A percentile compares a stretch with the other conserved stretches of the same genome.
Conservation (phyloP, 805 yeast species). For the Candida gorgasii region DNA sequence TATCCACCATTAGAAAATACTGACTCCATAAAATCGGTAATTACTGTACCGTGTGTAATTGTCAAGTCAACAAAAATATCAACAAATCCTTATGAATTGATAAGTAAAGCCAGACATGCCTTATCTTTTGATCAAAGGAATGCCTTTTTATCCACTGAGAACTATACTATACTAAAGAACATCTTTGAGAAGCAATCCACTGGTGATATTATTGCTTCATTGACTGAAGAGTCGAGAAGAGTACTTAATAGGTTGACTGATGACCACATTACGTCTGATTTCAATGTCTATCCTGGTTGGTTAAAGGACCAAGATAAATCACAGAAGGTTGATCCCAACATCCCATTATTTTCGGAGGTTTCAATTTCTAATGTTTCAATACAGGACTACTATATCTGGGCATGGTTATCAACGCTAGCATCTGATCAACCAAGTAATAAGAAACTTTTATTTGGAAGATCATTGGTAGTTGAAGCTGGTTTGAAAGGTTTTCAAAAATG, state of each 20-base stretch:
- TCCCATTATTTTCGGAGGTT: conserved; percentile 41
- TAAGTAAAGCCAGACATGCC: conserved; percentile 49
- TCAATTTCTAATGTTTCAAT: conserved; percentile 61
- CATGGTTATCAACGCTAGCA: conserved; percentile 80
- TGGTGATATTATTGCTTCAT: conserved; percentile 56
- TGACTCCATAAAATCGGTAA: conserved; percentile 35
- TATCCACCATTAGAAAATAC: conserved; percentile 68
- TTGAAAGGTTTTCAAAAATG: conserved; percentile 77
- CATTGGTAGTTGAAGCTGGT: conserved; percentile 79
- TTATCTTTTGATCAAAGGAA: conserved; percentile 71
- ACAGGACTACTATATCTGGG: conserved; percentile 89
- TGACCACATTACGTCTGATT: conserved; percentile 36
- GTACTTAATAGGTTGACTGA: conserved; percentile 43
- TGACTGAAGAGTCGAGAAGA: conserved; percentile 74
- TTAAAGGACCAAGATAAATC: conserved; percentile 18
- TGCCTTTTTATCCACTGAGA: conserved; percentile 72
- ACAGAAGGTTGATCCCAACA: conserved; percentile 20
- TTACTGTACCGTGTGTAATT: conserved; percentile 63
- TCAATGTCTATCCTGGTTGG: conserved; percentile 44
- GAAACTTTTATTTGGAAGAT: conserved; percentile 75
- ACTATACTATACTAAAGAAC: conserved; percentile 70
- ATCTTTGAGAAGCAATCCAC: conserved; percentile 60
- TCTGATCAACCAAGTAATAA: conserved; percentile 67
- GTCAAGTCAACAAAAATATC: conserved; percentile 54
- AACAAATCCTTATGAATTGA: conserved; percentile 55